Evolutionary conservation across 306 rosid genomes (phyloP), one percentile per base, ranked within the genome.

Genomic region (Rosa lucieae): DNA sequence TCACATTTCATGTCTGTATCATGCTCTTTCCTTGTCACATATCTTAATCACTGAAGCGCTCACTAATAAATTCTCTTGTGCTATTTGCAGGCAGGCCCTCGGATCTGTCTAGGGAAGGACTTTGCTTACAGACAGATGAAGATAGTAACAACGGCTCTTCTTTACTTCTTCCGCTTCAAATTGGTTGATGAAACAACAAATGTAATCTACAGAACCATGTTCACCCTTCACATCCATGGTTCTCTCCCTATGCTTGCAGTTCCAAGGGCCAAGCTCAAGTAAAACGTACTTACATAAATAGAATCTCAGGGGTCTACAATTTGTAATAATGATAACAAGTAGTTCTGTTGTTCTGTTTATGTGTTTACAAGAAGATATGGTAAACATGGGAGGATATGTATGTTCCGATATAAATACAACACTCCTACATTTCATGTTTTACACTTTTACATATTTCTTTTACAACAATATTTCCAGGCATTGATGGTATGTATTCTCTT

Each of bases 91-190:
- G 98, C 83, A 65, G 94, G 97, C 15, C 96, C 92, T 8, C 87
- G 90, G 9, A 67, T 84, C 3, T 90, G 95, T 73, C 87, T 91
- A 21, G 94, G 98, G 29, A 93, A 89, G 83, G 94, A 93, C 48
- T 91, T 93, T 59, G 92, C 94, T 4, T 91, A 91, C 70, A 87
- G 85, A 75, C 95, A 90, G 84, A 93, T 91, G 97, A 91, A 91
- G 82, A 93, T 91, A 70, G 69, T 89, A 52, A 80, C 92, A 13
- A 84, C 82, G 56, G 70, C 95, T 56, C 88, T 91, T 73, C 79
- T 91, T 80, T 82, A n/a, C 18, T 90, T 83, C 85, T 93, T 93
- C 78, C 82, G 51, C 65, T 90, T 93, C 75, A 91, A 87, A 77
- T 44, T 91, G 74, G 86, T 77, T 4, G 84, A 86, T 85, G 90